Percentiles rank a stretch among this genome's conserved stretches.
phyloP scores from a whole-genome alignment of 1,284 basidiomycete genomes.

The Schizopora paradoxa region DNA sequence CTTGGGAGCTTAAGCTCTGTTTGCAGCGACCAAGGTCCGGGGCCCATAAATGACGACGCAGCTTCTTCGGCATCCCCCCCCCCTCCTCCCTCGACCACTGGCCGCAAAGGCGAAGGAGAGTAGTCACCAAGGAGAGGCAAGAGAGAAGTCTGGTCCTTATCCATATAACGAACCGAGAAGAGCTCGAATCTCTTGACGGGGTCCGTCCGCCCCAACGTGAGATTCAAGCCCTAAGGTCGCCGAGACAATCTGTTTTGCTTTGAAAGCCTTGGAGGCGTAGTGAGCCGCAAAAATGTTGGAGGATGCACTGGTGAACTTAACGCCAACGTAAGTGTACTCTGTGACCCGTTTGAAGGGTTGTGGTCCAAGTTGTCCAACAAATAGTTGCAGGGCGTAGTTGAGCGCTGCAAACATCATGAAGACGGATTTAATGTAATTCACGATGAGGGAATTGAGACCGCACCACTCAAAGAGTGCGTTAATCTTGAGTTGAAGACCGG shows the following conservation, averaged over 20 bases:
- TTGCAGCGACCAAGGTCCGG: constrained; percentile 68
- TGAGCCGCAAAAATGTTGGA: background rate
- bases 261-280: too few species aligned
- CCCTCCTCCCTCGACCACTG: constrained; percentile 33
- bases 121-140: constrained; percentile 64
- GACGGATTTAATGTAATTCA: background rate
- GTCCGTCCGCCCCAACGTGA: too few species aligned
- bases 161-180: constrained; percentile 56
- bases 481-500: constrained; percentile 5
- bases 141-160: constrained; percentile 46
- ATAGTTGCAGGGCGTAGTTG: too few species aligned
- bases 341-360: background rate
- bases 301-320: background rate
- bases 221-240: too few species aligned
- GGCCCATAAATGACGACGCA: constrained; percentile 62
- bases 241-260: too few species aligned
- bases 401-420: background rate
- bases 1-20: constrained; percentile 51
- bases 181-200: constrained; percentile 63
- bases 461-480: background rate
- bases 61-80: constrained; percentile 42
- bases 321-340: background rate
- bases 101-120: constrained; percentile 50
- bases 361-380: too few species aligned
- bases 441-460: background rate